Evolutionary conservation across 331 rosid species (phyloP).

Genomic region (Prunus yedoensis): DNA sequence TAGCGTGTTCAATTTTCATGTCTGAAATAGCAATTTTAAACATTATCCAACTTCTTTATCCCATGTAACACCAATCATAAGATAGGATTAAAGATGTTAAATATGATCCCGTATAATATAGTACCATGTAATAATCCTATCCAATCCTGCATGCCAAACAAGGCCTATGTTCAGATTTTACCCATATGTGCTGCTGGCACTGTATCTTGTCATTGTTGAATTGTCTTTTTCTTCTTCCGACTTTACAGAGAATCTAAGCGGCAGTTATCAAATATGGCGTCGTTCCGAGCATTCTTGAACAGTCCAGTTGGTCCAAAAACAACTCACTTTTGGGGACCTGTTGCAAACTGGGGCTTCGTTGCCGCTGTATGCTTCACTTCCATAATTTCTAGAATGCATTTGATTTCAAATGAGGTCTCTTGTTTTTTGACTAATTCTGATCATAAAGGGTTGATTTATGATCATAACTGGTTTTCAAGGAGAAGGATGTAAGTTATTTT

Average conservation of each 20-base stretch:
- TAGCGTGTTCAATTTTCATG: too few relatives aligned
- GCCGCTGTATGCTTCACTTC: constrained; percentile 66
- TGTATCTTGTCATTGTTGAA: not conserved
- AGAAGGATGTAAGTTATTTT: not conserved
- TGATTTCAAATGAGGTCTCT: not conserved
- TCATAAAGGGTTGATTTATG: not conserved
- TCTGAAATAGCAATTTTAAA: too few relatives aligned
- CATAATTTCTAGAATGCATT: not conserved
- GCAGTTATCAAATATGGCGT: constrained; percentile 41
- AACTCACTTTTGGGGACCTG: constrained; percentile 97
- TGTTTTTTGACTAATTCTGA: constrained; percentile 1
- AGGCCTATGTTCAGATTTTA: not conserved
- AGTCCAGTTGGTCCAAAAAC: constrained; percentile 96
- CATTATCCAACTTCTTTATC: too few relatives aligned
- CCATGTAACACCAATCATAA: too few relatives aligned
- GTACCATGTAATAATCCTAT: too few relatives aligned
- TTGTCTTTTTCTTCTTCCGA: not conserved
- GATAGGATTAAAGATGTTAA: too few relatives aligned
- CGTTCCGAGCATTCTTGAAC: constrained; percentile 84
- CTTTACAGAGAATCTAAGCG: not conserved
- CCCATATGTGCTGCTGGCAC: too few relatives aligned
- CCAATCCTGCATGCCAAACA: too few relatives aligned
- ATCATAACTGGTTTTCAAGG: constrained; percentile 8
- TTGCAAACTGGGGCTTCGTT: constrained; percentile 96
- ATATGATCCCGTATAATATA: too few relatives aligned